Conservation (phyloP, 2,329 filamentous ascomycete genomes). For the Falciphora oryzae region DNA sequence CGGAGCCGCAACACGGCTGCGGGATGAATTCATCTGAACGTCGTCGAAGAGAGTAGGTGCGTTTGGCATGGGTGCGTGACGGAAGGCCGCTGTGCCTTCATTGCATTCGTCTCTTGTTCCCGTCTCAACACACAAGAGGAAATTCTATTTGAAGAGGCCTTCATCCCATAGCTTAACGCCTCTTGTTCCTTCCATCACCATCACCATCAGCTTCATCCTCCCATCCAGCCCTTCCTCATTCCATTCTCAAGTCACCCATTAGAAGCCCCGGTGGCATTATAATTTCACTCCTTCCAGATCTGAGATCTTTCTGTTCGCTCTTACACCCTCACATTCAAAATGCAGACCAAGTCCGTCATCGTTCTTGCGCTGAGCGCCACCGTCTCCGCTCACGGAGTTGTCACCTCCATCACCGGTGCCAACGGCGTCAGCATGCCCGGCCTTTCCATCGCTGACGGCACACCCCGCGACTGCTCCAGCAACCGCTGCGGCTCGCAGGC, state of each 20-base stretch:
- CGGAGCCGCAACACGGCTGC: neutral
- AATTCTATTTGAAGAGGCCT: neutral
- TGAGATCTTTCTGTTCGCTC: neutral
- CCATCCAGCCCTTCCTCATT: constrained; percentile 1
- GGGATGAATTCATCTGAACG: neutral
- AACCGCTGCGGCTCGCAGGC: constrained; percentile 59
- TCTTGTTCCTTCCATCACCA: neutral
- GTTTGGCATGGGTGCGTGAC: too few relatives aligned
- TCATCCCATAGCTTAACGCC: neutral
- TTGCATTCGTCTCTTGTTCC: neutral
- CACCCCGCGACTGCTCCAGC: constrained; percentile 59
- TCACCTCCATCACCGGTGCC: constrained; percentile 50
- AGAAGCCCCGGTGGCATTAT: constrained; percentile 3
- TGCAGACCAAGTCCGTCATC: constrained; percentile 7
- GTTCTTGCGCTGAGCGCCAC: constrained; percentile 34
- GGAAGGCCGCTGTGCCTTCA: neutral
- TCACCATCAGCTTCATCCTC: constrained; percentile 2
- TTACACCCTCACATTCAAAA: constrained; percentile 1
- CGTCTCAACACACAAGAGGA: neutral
- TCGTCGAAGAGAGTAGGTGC: neutral
- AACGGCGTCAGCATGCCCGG: constrained; percentile 60
- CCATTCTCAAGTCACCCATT: neutral
- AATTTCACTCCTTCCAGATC: neutral
- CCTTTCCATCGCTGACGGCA: constrained; percentile 56
- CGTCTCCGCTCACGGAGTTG: constrained; percentile 49